Conservation (phyloP, 495 filamentous ascomycete genomes). For the Talaromyces stipitatus region DNA sequence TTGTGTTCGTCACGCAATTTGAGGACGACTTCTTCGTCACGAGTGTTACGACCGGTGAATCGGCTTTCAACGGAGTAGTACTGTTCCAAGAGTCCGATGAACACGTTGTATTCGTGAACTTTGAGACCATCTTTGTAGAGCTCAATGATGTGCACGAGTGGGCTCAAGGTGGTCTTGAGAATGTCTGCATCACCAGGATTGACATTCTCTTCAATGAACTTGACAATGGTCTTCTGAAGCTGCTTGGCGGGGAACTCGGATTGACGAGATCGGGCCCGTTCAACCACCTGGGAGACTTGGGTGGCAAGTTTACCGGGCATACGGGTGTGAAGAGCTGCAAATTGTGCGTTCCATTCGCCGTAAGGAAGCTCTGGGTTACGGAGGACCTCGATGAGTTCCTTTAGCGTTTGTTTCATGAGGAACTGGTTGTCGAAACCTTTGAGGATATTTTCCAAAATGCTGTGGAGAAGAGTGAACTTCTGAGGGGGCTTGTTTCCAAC, state of each 20-base stretch:
- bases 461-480: slow-evolving; percentile 67
- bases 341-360: slow-evolving; percentile 92
- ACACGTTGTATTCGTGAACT: slow-evolving; percentile 78
- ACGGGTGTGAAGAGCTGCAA: slow-evolving; percentile 86
- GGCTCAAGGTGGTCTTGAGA: slow-evolving; percentile 66
- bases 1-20: slow-evolving; percentile 93
- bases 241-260: slow-evolving; percentile 90
- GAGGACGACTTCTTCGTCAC: slow-evolving; percentile 92
- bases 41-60: slow-evolving; percentile 74
- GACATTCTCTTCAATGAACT: slow-evolving; percentile 87
- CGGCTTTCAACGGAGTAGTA: slow-evolving; percentile 79
- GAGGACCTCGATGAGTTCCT: slow-evolving; percentile 83
- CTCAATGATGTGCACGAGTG: slow-evolving; percentile 72
- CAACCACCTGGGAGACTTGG: slow-evolving; percentile 72
- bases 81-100: slow-evolving; percentile 65
- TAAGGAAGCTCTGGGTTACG: slow-evolving; percentile 87
- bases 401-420: slow-evolving; percentile 83
- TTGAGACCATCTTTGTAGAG: slow-evolving; percentile 85
- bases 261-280: slow-evolving; percentile 66
- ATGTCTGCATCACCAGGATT: slow-evolving; percentile 57
- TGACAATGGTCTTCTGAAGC: slow-evolving; percentile 70
- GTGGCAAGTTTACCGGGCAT: slow-evolving; percentile 92
- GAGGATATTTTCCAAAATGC: slow-evolving; percentile 81
- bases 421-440: slow-evolving; percentile 95
- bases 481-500: slow-evolving; percentile 90